Evolutionary conservation across 306 rosid genomes (phyloP), one percentile per base, ranked within the genome.

Genomic region (Ziziphus jujuba): DNA sequence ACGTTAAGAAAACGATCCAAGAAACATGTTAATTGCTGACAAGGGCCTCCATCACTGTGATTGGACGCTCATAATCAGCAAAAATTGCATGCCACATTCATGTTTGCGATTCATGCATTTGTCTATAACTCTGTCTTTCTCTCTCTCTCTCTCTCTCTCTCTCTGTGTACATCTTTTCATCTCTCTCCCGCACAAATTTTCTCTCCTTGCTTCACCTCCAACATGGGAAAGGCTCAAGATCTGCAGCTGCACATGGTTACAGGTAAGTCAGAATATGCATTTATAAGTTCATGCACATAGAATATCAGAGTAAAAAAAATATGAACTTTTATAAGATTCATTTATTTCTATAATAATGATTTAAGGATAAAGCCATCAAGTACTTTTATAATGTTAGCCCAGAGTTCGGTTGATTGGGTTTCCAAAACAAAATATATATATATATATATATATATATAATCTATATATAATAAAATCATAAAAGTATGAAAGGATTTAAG

Each of bases 211-310:
- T 35, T 53, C 75, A 61, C 60, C 43, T 31, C 38, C 16, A 56
- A 43, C 25, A 71, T 51, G 75, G 55, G 54, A 54, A 52, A 52
- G 8, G 33, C 61, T 51, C 68, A 38, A 51, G 68, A 71, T 50
- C 53, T 36, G 33, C 63, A 52, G 19, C 69, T 44, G 19, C 72
- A 40, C 69, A 71, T 2, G 1, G 16, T 31, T 49, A 4, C 44
- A 44, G 49, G 63, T 54, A 19, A 54, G 67, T 60, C 20, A 16
- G 60, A 58, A n/a, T n/a, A n/a, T n/a, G n/a, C n/a, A n/a, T n/a
- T n/a, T n/a, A 9, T 23, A n/a, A 20, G 0, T 52, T 21, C 20
- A n/a, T 8, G 14, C 11, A 33, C 47, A 58, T 21, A 14, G 22
- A 24, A 20, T 19, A 23, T 2, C 9, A 52, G 33, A 48, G 7